Evolutionary conservation across 208 protist species (phyloP).

Genomic region (Trypanosoma rangeli): DNA sequence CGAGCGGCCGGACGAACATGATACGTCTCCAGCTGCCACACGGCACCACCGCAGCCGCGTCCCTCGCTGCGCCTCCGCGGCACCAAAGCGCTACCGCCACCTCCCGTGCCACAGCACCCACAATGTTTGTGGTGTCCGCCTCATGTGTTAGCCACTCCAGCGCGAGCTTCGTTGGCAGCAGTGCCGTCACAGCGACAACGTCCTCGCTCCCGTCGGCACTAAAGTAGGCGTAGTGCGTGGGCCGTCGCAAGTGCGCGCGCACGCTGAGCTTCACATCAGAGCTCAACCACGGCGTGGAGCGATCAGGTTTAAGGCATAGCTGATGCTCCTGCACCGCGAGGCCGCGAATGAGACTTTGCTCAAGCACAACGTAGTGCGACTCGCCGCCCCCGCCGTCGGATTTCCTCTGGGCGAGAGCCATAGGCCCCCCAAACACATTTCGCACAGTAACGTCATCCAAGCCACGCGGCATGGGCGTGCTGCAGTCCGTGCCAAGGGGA

Average conservation of each 20-base stretch:
- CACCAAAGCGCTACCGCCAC: slow-evolving; percentile 60
- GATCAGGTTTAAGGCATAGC: slow-evolving; percentile 69
- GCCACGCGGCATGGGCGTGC: slow-evolving; percentile 37
- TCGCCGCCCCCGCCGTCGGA: not conserved
- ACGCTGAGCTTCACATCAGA: slow-evolving; percentile 51
- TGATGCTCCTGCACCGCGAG: slow-evolving; percentile 45
- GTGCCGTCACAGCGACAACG: slow-evolving; percentile 42
- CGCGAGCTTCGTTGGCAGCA: slow-evolving; percentile 65
- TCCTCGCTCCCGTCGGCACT: slow-evolving; percentile 59
- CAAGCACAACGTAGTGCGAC: slow-evolving; percentile 44
- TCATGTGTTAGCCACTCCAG: slow-evolving; percentile 47
- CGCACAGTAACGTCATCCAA: slow-evolving; percentile 27
- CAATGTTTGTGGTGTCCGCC: slow-evolving; percentile 49
- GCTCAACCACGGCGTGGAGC: slow-evolving; percentile 43
- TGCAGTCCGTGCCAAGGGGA: slow-evolving; percentile 32
- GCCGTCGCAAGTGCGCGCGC: slow-evolving; percentile 38
- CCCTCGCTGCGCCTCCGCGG: slow-evolving; percentile 10
- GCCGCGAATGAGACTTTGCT: slow-evolving; percentile 43
- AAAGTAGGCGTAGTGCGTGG: slow-evolving; percentile 61
- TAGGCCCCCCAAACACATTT: slow-evolving; percentile 37
- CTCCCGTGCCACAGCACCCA: slow-evolving; percentile 52
- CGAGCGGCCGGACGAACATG: slow-evolving; percentile 69
- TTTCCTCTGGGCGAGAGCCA: not conserved
- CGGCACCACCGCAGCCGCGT: slow-evolving; percentile 28
- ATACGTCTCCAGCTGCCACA: slow-evolving; percentile 60